phyloP scores from a whole-genome alignment of 805 yeast species.

The Ogataea polymorpha region DNA sequence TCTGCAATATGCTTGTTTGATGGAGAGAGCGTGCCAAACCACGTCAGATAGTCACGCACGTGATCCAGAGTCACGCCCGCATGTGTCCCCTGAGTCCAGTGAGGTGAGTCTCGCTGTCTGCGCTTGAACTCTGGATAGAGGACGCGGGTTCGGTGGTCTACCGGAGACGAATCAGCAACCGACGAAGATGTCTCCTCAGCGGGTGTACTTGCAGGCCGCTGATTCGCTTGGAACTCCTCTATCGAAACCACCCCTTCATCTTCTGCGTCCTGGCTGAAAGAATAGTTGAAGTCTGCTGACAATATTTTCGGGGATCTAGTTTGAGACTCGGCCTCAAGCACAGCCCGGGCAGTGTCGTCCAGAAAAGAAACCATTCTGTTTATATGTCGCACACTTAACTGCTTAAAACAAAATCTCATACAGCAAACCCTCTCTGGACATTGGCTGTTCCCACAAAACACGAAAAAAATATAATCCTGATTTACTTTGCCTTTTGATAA shows the following conservation, averaged over 20 bases:
- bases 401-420: slow-evolving; percentile 6
- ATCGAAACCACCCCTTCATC: slow-evolving; percentile 8
- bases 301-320: slow-evolving; percentile 10
- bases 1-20: slow-evolving; percentile 12
- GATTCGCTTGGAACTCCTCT: neutral
- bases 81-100: slow-evolving; percentile 17
- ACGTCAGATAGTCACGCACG: slow-evolving; percentile 16
- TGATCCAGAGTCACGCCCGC: slow-evolving; percentile 18
- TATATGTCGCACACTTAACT: neutral
- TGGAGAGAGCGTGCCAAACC: slow-evolving; percentile 18
- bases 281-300: slow-evolving; percentile 16
- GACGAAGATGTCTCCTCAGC: neutral
- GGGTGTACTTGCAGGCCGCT: slow-evolving; percentile 1
- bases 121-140: slow-evolving; percentile 17
- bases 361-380: slow-evolving; percentile 2
- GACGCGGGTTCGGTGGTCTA: slow-evolving; percentile 16
- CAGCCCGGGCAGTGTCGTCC: neutral
- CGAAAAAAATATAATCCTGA: neutral
- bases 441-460: slow-evolving; percentile 1
- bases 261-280: slow-evolving; percentile 16
- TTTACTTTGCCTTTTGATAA: neutral
- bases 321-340: slow-evolving; percentile 3
- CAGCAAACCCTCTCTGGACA: neutral
- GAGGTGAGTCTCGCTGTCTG: slow-evolving; percentile 19
- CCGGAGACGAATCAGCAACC: slow-evolving; percentile 15